These are phyloP conservation scores for Trichosporon asahii DNA, from an alignment of 1,284 basidiomycete species.

Conservation along the genomic window DNA sequence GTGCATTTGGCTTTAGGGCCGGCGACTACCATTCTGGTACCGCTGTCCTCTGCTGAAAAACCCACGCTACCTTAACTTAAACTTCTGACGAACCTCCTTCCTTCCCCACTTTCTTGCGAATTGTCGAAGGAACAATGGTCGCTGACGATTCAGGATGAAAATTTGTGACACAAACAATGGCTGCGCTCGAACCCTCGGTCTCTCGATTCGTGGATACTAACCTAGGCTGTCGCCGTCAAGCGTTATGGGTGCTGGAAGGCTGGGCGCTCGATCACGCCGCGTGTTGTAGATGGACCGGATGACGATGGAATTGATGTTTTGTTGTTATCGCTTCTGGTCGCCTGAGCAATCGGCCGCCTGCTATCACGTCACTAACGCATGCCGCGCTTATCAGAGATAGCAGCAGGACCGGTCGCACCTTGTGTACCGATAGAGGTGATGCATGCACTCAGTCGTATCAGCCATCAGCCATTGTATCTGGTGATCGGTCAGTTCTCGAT, in stretches of 20 bases:
- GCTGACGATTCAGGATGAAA: conserved; percentile 8
- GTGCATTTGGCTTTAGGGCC: conserved; percentile 53
- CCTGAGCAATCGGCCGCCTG: background rate
- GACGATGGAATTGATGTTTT: background rate
- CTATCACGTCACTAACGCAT: background rate
- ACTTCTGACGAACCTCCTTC: conserved; percentile 33
- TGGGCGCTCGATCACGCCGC: background rate
- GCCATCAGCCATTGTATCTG: no score
- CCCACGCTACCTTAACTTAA: conserved; percentile 49
- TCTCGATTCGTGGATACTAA: background rate
- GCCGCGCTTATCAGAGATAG: background rate
- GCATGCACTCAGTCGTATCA: no score
- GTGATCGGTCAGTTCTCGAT: no score
- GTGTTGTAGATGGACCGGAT: background rate
- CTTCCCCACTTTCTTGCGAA: no score
- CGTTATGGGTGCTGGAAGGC: background rate
- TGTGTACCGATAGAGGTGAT: no score
- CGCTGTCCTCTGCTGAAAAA: conserved; percentile 48
- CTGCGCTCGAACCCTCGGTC: background rate
- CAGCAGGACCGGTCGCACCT: no score
- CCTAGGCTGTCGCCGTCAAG: background rate
- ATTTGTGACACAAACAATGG: background rate
- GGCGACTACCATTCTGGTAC: conserved; percentile 13
- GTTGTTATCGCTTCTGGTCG: background rate
- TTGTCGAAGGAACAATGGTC: background rate